A percentile compares a stretch with the other conserved stretches of the same genome.
Conservation (phyloP, 768 basidiomycete species). For the Kwoniella pini region DNA sequence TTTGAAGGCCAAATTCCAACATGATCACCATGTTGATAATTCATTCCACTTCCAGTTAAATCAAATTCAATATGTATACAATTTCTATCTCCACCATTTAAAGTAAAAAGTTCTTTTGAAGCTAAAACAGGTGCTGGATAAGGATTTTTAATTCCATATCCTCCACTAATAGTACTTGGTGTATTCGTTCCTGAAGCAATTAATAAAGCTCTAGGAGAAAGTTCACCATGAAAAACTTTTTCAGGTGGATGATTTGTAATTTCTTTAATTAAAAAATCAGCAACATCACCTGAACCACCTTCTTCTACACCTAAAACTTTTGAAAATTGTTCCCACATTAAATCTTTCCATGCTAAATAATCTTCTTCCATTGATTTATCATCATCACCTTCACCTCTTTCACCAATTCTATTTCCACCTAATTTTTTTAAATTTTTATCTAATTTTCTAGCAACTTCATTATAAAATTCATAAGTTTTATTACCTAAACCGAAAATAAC, state of each 20-base stretch:
- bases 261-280: slow-evolving; percentile 91
- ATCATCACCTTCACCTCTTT: slow-evolving; percentile 93
- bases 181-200: slow-evolving; percentile 60
- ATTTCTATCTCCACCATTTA: slow-evolving; percentile 73
- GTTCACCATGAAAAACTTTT: slow-evolving; percentile 95
- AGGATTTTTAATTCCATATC: slow-evolving; percentile 97
- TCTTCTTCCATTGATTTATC: slow-evolving; percentile 99
- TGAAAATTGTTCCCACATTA: slow-evolving; percentile 92
- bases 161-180: slow-evolving; percentile 63
- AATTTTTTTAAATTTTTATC: slow-evolving; percentile 73
- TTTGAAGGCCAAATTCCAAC: slow-evolving; percentile 97
- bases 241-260: slow-evolving; percentile 64
- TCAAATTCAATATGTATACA: slow-evolving; percentile 93
- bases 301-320: slow-evolving; percentile 83
- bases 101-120: slow-evolving; percentile 79
- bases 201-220: slow-evolving; percentile 89
- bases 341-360: slow-evolving; percentile 98
- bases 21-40: slow-evolving; percentile 99
- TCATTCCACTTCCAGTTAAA: slow-evolving; percentile 91
- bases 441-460: slow-evolving; percentile 77
- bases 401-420: slow-evolving; percentile 82
- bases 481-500: slow-evolving; percentile 87
- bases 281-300: slow-evolving; percentile 89
- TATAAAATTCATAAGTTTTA: slow-evolving; percentile 85
- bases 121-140: slow-evolving; percentile 78